Percentiles rank a stretch among this genome's conserved stretches.
These are phyloP conservation scores for Syzygium oleosum DNA, from an alignment of 345 rosid genomes.

Conservation along the genomic window DNA sequence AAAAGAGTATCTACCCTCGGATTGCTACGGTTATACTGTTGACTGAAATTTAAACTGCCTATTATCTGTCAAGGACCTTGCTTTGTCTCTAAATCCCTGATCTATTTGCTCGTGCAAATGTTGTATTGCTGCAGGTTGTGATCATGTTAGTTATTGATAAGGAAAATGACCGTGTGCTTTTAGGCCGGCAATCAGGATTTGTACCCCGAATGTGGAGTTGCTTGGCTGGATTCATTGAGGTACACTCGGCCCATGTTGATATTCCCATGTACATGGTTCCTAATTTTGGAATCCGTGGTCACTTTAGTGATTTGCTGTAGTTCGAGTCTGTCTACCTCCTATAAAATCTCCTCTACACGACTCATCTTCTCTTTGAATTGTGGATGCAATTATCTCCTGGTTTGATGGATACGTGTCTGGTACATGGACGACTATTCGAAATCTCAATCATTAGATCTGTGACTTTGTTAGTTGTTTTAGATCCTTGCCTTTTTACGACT, in stretches of 20 bases:
- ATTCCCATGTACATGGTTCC: neutral
- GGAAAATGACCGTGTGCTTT: slow-evolving; percentile 75
- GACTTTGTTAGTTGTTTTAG: neutral
- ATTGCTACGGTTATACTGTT: slow-evolving; percentile 60
- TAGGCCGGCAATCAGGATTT: slow-evolving; percentile 73
- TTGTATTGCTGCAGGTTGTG: slow-evolving; percentile 54
- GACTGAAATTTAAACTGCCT: neutral
- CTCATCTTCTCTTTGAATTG: neutral
- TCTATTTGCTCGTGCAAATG: neutral
- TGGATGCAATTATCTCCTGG: neutral
- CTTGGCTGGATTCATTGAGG: slow-evolving; percentile 95
- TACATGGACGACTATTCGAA: neutral
- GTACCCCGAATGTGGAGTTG: slow-evolving; percentile 99
- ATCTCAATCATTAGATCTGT: neutral
- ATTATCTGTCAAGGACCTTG: neutral
- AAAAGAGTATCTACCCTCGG: slow-evolving; percentile 75
- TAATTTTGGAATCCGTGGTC: neutral
- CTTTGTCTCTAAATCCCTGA: neutral
- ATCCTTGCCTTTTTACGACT: neutral
- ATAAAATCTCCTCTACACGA: neutral
- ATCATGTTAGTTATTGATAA: slow-evolving; percentile 89
- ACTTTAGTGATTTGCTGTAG: neutral
- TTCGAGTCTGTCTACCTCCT: neutral
- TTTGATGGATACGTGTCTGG: neutral
- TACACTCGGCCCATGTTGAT: slow-evolving; percentile 7